Conservation (phyloP, 257 asterid genomes). For the Nemophila menziesii region DNA sequence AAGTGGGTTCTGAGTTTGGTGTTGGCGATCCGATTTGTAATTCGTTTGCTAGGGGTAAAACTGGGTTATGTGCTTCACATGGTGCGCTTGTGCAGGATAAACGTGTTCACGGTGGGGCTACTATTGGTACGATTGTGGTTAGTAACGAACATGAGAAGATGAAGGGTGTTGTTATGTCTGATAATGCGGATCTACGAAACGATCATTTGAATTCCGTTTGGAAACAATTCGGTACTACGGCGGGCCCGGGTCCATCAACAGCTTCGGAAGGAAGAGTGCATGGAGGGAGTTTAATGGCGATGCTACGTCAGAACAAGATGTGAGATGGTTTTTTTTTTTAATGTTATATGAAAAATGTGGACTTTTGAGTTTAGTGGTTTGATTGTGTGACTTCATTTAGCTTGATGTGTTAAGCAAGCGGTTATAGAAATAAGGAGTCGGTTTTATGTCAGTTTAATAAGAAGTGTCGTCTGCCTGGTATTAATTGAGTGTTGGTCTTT, state of each 20-base stretch:
- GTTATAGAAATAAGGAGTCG: background rate
- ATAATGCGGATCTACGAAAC: conserved; percentile 23
- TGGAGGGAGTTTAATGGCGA: conserved; percentile 75
- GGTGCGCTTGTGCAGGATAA: conserved; percentile 69
- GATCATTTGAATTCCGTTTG: conserved; percentile 18
- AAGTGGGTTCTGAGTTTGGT: conserved; percentile 53
- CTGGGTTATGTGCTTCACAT: conserved; percentile 68
- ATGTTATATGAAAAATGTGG: no score
- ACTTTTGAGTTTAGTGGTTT: background rate
- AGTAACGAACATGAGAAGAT: conserved; percentile 25
- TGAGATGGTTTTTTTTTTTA: conserved; percentile 16
- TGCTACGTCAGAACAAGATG: conserved; percentile 48
- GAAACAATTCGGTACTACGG: conserved; percentile 12
- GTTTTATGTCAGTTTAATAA: background rate
- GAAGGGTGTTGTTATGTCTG: conserved; percentile 23
- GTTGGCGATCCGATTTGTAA: conserved; percentile 50
- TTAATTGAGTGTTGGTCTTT: background rate
- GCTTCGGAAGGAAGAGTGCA: conserved; percentile 92
- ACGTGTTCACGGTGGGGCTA: conserved; percentile 80
- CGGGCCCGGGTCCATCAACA: conserved; percentile 15
- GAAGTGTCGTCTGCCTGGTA: background rate
- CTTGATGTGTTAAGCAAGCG: background rate
- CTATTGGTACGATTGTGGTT: conserved; percentile 32
- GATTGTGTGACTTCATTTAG: background rate
- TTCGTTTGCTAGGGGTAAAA: conserved; percentile 61